These are phyloP conservation scores for Leccinum cinnamomeum DNA, from an alignment of 1,284 basidiomycete species.

Conservation along the genomic window DNA sequence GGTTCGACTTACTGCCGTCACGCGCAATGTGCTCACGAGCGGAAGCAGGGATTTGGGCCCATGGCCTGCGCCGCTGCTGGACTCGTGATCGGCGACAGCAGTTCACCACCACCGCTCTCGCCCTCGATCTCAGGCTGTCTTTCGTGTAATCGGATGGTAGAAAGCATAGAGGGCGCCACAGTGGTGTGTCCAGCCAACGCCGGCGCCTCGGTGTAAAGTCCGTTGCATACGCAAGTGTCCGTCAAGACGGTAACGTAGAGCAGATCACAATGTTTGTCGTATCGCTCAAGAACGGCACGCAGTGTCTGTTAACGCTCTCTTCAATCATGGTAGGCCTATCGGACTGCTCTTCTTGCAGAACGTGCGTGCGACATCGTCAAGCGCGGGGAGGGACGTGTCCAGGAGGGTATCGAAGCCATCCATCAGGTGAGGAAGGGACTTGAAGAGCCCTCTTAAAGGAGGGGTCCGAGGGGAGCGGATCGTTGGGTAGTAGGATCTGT, in stretches of 20 bases:
- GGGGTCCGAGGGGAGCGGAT: conserved; percentile 68
- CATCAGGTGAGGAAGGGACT: conserved; percentile 64
- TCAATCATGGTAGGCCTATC: conserved; percentile 46
- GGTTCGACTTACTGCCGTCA: too few relatives aligned
- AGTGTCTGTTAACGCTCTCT: conserved; percentile 51
- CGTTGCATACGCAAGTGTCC: too few relatives aligned
- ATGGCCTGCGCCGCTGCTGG: conserved; percentile 9
- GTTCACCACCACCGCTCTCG: not conserved
- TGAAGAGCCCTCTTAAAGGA: conserved; percentile 61
- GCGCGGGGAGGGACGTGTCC: conserved; percentile 52
- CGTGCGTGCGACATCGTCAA: conserved; percentile 66
- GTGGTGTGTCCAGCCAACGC: conserved; percentile 41
- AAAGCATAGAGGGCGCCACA: conserved; percentile 30
- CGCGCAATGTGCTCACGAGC: conserved; percentile 47
- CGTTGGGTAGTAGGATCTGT: conserved; percentile 52
- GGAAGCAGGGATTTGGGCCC: conserved; percentile 41
- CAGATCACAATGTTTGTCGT: too few relatives aligned
- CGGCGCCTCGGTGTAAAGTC: conserved; percentile 82
- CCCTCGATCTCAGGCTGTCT: not conserved
- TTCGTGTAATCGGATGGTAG: conserved; percentile 21
- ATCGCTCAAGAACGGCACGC: too few relatives aligned
- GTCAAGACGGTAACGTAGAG: too few relatives aligned
- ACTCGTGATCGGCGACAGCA: conserved; percentile 12
- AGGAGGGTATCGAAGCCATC: conserved; percentile 73
- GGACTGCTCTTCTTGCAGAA: conserved; percentile 58